These are phyloP conservation scores for Diddensiella caesifluorescens DNA, from an alignment of 805 yeast species.

Conservation along the genomic window DNA sequence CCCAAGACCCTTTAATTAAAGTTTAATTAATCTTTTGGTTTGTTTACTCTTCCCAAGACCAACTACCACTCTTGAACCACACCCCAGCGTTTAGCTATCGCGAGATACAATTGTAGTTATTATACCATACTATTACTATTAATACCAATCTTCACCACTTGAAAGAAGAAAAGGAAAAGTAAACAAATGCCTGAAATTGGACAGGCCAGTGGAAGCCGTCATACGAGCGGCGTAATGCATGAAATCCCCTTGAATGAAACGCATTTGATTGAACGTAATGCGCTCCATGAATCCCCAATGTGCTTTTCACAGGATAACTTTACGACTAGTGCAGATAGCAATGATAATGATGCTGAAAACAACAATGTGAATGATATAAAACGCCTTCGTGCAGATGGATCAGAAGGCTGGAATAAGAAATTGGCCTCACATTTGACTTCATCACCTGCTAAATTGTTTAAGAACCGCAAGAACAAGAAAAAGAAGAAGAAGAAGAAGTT, in stretches of 20 bases:
- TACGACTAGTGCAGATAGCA: neutral
- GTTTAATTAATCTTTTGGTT: no score
- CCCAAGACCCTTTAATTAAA: no score
- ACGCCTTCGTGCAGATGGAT: no score
- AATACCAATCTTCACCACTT: neutral
- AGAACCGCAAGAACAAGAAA: neutral
- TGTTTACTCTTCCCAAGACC: no score
- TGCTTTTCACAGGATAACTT: neutral
- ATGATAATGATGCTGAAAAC: neutral
- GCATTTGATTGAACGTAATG: neutral
- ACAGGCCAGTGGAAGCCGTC: neutral
- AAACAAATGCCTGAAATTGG: neutral
- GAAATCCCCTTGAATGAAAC: slow-evolving; percentile 1
- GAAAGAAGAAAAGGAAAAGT: neutral
- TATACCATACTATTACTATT: neutral
- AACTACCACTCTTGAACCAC: neutral
- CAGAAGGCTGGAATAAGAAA: no score
- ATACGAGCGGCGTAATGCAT: neutral
- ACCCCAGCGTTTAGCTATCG: neutral
- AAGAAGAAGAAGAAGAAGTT: neutral
- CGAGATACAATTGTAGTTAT: neutral
- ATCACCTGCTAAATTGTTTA: neutral
- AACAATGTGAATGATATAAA: neutral
- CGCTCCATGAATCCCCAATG: no score
- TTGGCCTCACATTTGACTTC: no score